Percentiles rank a stretch among this genome's conserved stretches.
Conservation (phyloP, 805 yeast genomes). For the Metschnikowia koreensis region DNA sequence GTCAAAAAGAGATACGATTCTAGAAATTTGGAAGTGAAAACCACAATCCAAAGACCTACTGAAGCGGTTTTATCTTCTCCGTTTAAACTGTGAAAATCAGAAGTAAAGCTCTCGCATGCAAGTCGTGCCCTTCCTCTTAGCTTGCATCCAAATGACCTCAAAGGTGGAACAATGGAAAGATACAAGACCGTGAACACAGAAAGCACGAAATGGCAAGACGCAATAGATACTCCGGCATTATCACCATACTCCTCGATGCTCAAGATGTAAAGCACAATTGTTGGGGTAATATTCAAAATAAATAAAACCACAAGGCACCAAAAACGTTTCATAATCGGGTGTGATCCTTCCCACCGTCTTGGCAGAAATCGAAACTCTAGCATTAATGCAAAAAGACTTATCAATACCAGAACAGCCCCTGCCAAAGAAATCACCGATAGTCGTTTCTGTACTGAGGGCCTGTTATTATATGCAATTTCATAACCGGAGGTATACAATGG, state of each 20-base stretch:
- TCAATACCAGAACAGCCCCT: conserved; percentile 56
- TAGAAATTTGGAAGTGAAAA: conserved; percentile 62
- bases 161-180: conserved; percentile 61
- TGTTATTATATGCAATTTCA: conserved; percentile 50
- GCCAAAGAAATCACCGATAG: conserved; percentile 64
- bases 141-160: conserved; percentile 46
- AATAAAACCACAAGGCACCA: conserved; percentile 42
- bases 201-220: conserved; percentile 55
- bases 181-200: conserved; percentile 55
- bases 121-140: conserved; percentile 36
- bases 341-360: conserved; percentile 70
- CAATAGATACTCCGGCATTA: conserved; percentile 39
- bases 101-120: conserved; percentile 46
- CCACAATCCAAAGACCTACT: conserved; percentile 64
- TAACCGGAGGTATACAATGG: conserved; percentile 63
- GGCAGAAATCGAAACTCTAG: conserved; percentile 67
- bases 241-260: conserved; percentile 21
- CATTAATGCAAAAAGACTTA: conserved; percentile 54
- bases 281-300: conserved; percentile 48
- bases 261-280: conserved; percentile 45
- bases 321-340: conserved; percentile 51
- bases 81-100: conserved; percentile 50
- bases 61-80: conserved; percentile 62
- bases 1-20: conserved; percentile 94
- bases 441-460: conserved; percentile 56